These are phyloP conservation scores for Phialemonium atrogriseum DNA, from an alignment of 2,329 filamentous ascomycete genomes.

Conservation along the genomic window DNA sequence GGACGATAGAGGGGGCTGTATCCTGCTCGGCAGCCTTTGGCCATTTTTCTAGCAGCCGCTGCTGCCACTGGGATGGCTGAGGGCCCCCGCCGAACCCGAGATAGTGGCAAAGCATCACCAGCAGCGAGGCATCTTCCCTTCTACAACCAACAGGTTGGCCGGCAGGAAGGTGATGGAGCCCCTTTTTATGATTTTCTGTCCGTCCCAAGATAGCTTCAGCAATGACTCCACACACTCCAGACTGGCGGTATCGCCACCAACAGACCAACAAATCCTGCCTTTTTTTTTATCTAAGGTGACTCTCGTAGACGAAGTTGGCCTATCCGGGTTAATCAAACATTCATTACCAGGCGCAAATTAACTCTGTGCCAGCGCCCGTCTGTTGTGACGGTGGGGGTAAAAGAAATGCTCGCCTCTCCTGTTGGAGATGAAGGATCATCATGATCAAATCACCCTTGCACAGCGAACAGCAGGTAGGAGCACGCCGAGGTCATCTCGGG, in stretches of 20 bases:
- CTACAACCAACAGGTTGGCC: constrained; percentile 2
- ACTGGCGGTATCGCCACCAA: constrained; percentile 1
- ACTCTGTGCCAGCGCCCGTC: constrained; percentile 2
- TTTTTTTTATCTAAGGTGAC: constrained; percentile 10
- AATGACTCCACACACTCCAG: no score
- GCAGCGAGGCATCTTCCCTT: constrained; percentile 1
- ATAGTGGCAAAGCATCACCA: neutral
- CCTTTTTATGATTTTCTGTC: neutral
- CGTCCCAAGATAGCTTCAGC: neutral
- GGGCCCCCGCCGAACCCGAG: no score
- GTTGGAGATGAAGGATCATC: no score
- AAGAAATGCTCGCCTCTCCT: neutral
- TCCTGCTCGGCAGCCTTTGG: no score
- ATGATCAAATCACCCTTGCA: no score
- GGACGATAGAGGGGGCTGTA: no score
- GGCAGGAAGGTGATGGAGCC: neutral
- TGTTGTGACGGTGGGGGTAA: constrained; percentile 1
- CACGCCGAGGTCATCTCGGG: no score
- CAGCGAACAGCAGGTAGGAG: no score
- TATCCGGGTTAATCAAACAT: constrained; percentile 10
- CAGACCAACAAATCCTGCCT: constrained; percentile 1
- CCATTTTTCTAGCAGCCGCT: no score
- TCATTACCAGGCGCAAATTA: constrained; percentile 13
- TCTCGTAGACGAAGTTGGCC: constrained; percentile 11
- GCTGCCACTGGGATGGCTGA: no score